These are phyloP conservation scores for Lophiostoma macrostomum DNA, from an alignment of 495 filamentous ascomycete genomes.

Conservation along the genomic window DNA sequence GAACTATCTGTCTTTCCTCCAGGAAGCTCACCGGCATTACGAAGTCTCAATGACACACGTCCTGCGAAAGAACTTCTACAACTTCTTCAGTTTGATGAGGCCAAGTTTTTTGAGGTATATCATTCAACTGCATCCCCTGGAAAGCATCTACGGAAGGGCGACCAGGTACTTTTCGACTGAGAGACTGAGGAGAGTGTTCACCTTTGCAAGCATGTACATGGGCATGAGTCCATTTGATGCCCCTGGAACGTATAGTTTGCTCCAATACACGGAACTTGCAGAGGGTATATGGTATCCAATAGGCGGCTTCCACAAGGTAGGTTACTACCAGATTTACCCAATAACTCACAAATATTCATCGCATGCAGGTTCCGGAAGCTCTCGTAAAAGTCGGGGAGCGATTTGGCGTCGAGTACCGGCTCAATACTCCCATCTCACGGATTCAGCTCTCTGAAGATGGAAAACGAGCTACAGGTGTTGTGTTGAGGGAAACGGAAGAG, in stretches of 20 bases:
- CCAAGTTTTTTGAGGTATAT: slow-evolving; percentile 52
- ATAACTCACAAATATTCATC: not conserved
- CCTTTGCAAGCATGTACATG: slow-evolving; percentile 75
- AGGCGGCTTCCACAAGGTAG: slow-evolving; percentile 62
- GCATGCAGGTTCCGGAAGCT: slow-evolving; percentile 45
- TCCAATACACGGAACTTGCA: slow-evolving; percentile 69
- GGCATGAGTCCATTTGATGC: slow-evolving; percentile 73
- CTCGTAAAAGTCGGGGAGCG: slow-evolving; percentile 55
- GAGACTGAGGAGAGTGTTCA: slow-evolving; percentile 62
- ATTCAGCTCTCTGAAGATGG: slow-evolving; percentile 49
- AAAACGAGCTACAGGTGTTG: slow-evolving; percentile 52
- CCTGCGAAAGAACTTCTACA: slow-evolving; percentile 60
- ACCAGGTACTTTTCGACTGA: slow-evolving; percentile 64
- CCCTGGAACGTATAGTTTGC: slow-evolving; percentile 65
- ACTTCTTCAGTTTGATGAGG: slow-evolving; percentile 49
- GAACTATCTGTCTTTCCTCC: slow-evolving; percentile 58
- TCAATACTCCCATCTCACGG: slow-evolving; percentile 50
- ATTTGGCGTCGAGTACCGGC: slow-evolving; percentile 55
- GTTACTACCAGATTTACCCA: not conserved
- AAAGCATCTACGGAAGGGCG: slow-evolving; percentile 59
- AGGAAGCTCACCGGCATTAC: slow-evolving; percentile 63
- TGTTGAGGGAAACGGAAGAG: slow-evolving; percentile 50
- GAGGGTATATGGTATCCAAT: slow-evolving; percentile 73
- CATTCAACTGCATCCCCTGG: slow-evolving; percentile 59
- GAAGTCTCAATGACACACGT: slow-evolving; percentile 60